Percentiles rank a stretch among this genome's conserved stretches.
These are phyloP conservation scores for Licmophora abbreviata DNA, from an alignment of 108 stramenopile genomes.

Conservation along the genomic window DNA sequence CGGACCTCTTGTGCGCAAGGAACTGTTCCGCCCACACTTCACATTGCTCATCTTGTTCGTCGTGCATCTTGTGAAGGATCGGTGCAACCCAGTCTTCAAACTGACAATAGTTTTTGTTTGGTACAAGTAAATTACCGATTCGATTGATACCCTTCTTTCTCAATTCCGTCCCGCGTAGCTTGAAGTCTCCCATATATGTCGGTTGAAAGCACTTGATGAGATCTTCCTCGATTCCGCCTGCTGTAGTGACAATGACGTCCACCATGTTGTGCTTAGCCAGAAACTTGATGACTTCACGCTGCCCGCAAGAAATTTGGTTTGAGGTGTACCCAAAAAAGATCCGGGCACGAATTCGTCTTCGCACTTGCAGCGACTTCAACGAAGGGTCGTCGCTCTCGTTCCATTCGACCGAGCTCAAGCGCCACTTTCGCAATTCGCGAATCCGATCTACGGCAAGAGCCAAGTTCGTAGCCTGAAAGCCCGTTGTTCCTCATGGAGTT, in stretches of 20 bases:
- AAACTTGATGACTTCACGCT: conserved; percentile 94
- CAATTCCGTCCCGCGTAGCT: conserved; percentile 76
- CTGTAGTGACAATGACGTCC: conserved; percentile 94
- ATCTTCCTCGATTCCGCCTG: conserved; percentile 99
- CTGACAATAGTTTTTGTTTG: conserved; percentile 96
- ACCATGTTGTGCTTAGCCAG: conserved; percentile 95
- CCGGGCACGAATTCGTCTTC: conserved; percentile 74
- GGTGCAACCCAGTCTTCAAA: conserved; percentile 99
- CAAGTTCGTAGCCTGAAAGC: conserved; percentile 96
- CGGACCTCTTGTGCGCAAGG: conserved; percentile 4
- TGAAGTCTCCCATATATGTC: conserved; percentile 95
- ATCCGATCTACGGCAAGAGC: conserved; percentile 92
- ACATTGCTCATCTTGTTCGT: conserved; percentile 85
- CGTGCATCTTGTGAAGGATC: conserved; percentile 89
- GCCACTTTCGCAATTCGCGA: conserved; percentile 89
- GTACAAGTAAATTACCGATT: conserved; percentile 93
- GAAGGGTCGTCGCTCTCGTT: conserved; percentile 80
- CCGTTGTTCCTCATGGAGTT: conserved; percentile 68
- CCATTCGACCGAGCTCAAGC: conserved; percentile 76
- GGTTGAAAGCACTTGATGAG: conserved; percentile 97
- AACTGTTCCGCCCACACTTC: conserved; percentile 37
- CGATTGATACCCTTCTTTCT: conserved; percentile 94
- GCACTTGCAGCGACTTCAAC: conserved; percentile 34
- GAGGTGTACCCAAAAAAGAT: conserved; percentile 97
- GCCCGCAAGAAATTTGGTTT: conserved; percentile 96